These are phyloP conservation scores for Colletotrichum noveboracense DNA, from an alignment of 2,329 filamentous ascomycete species.

Conservation along the genomic window DNA sequence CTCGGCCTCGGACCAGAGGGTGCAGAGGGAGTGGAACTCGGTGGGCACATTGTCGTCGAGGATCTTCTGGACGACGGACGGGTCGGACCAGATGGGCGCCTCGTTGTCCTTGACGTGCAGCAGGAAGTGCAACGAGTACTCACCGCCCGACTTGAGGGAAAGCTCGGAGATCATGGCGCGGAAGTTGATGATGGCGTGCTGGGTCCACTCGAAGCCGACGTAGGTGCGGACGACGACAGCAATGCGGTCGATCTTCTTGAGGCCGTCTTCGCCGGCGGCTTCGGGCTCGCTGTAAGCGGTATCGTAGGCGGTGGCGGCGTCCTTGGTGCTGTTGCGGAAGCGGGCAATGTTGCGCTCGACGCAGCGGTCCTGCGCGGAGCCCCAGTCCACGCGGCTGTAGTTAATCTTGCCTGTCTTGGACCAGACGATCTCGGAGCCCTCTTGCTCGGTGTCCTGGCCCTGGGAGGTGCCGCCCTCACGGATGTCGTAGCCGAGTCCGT, in stretches of 20 bases:
- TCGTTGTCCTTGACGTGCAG: conserved; percentile 84
- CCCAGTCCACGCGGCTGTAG: conserved; percentile 62
- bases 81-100: conserved; percentile 81
- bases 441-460: conserved; percentile 73
- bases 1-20: conserved; percentile 84
- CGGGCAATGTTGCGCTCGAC: conserved; percentile 67
- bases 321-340: conserved; percentile 53
- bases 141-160: conserved; percentile 76
- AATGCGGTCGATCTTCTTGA: conserved; percentile 62
- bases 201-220: conserved; percentile 78
- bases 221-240: conserved; percentile 84
- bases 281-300: conserved; percentile 3
- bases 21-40: conserved; percentile 82
- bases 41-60: conserved; percentile 69
- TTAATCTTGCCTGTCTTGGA: conserved; percentile 59
- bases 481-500: conserved; percentile 82
- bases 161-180: conserved; percentile 83
- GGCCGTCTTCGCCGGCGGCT: conserved; percentile 18
- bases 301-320: conserved; percentile 14
- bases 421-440: conserved; percentile 69
- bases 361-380: conserved; percentile 57
- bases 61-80: conserved; percentile 73
- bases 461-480: conserved; percentile 75
- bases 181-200: conserved; percentile 79
- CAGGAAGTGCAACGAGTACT: conserved; percentile 84